A percentile compares a stretch with the other conserved stretches of the same genome.
phyloP scores from a whole-genome alignment of 257 asterid genomes.

The Coffea eugenioides region DNA sequence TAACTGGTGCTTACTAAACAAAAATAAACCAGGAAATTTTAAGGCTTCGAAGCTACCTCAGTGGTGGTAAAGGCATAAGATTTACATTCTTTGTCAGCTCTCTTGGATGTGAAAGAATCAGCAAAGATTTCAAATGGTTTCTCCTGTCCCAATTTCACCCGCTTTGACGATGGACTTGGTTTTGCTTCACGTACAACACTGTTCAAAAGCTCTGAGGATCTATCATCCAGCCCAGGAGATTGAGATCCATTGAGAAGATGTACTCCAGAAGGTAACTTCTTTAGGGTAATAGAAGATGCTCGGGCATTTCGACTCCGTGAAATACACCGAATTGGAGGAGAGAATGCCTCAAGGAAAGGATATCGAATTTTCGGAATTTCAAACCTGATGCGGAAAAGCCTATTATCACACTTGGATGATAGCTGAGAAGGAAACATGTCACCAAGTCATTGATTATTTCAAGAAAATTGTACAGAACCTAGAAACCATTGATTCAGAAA shows the following conservation, averaged over 20 bases:
- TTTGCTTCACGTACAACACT: slow-evolving; percentile 76
- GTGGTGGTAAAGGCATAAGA: slow-evolving; percentile 44
- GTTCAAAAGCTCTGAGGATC: slow-evolving; percentile 50
- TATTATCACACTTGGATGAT: slow-evolving; percentile 83
- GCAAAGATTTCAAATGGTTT: slow-evolving; percentile 33
- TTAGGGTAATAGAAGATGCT: slow-evolving; percentile 44
- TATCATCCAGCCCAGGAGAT: slow-evolving; percentile 52
- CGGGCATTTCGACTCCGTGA: slow-evolving; percentile 62
- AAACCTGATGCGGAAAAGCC: slow-evolving; percentile 72
- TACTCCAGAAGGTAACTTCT: slow-evolving; percentile 44
- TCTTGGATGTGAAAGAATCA: slow-evolving; percentile 33
- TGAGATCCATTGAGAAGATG: slow-evolving; percentile 45
- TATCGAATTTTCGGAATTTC: slow-evolving; percentile 44
- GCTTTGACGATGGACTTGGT: slow-evolving; percentile 76
- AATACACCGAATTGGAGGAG: slow-evolving; percentile 73
- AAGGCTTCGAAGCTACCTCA: slow-evolving; percentile 44
- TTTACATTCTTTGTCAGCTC: slow-evolving; percentile 37
- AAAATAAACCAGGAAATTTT: background rate
- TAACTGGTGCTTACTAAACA: background rate
- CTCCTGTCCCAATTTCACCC: slow-evolving; percentile 81
- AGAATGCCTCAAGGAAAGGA: slow-evolving; percentile 57
- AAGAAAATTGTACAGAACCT: background rate
- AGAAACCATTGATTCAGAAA: background rate
- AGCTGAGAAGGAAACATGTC: slow-evolving; percentile 48
- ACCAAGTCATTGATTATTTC: slow-evolving; percentile 9